Evolutionary conservation across 1,284 basidiomycete genomes (phyloP).

Genomic region (Leccinum pallidistipes): DNA sequence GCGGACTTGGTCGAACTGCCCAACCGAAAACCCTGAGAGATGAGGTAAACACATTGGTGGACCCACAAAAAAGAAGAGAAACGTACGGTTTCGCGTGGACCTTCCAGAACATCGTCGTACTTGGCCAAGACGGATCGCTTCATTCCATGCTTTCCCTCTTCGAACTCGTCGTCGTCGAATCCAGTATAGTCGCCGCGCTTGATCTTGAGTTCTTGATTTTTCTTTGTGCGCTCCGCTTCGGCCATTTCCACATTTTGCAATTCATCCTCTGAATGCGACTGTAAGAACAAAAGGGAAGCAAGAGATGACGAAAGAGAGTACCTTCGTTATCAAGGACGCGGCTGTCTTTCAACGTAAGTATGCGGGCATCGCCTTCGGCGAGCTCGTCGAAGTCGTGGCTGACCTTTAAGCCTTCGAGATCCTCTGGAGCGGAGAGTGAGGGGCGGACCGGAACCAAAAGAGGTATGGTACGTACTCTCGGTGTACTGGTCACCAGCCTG

Average conservation of each 20-base stretch:
- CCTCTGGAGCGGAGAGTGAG: slow-evolving; percentile 48
- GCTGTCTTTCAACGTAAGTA: slow-evolving; percentile 96
- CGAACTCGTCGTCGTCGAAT: slow-evolving; percentile 95
- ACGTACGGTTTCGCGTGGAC: slow-evolving; percentile 59
- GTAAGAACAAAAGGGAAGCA: slow-evolving; percentile 7
- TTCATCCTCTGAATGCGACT: slow-evolving; percentile 78
- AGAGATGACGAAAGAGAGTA: slow-evolving; percentile 31
- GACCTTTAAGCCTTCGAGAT: slow-evolving; percentile 93
- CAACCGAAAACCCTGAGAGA: slow-evolving; percentile 72
- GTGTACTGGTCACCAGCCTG: slow-evolving; percentile 69
- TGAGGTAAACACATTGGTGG: slow-evolving; percentile 8
- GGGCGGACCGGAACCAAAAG: not conserved
- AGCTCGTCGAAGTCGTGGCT: slow-evolving; percentile 91
- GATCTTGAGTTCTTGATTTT: slow-evolving; percentile 83
- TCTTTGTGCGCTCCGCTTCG: slow-evolving; percentile 77
- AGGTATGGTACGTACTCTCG: slow-evolving; percentile 57
- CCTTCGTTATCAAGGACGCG: slow-evolving; percentile 93
- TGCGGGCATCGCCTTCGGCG: slow-evolving; percentile 90
- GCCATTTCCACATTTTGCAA: slow-evolving; percentile 93
- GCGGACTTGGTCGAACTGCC: slow-evolving; percentile 53
- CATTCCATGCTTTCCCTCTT: slow-evolving; percentile 69
- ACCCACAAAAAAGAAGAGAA: not conserved
- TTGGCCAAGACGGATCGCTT: slow-evolving; percentile 88
- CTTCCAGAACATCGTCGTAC: slow-evolving; percentile 89
- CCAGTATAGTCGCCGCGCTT: slow-evolving; percentile 93